Percentiles rank a stretch among this genome's conserved stretches.
Conservation (phyloP, 2,329 filamentous ascomycete species). For the Xylariomycetidae sp. region DNA sequence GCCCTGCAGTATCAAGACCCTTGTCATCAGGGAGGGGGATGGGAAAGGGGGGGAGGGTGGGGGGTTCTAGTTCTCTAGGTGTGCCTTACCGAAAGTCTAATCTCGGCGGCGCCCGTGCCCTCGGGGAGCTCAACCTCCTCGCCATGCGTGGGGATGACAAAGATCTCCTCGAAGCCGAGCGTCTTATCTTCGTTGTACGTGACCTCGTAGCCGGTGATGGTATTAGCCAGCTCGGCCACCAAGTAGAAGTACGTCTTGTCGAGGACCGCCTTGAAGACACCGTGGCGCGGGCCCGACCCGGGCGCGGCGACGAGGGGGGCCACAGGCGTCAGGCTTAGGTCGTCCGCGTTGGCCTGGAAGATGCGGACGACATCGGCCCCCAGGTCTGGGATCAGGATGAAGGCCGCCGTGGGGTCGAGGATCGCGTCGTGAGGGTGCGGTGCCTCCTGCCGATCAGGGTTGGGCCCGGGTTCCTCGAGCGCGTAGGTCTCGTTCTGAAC, state of each 20-base stretch:
- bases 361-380: constrained; percentile 57
- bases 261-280: constrained; percentile 46
- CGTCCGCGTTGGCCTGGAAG: constrained; percentile 48
- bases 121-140: constrained; percentile 34
- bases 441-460: constrained; percentile 46
- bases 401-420: constrained; percentile 60
- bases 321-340: constrained; percentile 36
- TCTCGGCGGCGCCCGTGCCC: constrained; percentile 49
- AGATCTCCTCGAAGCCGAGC: constrained; percentile 43
- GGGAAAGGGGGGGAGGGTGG: too few species aligned
- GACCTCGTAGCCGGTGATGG: constrained; percentile 52
- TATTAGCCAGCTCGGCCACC: constrained; percentile 56
- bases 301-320: constrained; percentile 37
- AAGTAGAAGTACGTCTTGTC: constrained; percentile 53
- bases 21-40: too few species aligned
- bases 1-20: too few species aligned
- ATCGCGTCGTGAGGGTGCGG: constrained; percentile 63
- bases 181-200: constrained; percentile 39
- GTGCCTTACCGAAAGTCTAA: constrained; percentile 51
- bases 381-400: constrained; percentile 61
- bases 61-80: too few species aligned
- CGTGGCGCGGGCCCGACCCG: constrained; percentile 63
- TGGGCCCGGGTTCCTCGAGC: constrained; percentile 32
- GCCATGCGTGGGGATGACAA: constrained; percentile 44
- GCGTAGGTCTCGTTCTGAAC: constrained; percentile 36